A percentile compares a stretch with the other conserved stretches of the same genome.
phyloP scores from a whole-genome alignment of 2,329 filamentous ascomycete genomes.

The Colletotrichum spinosum region DNA sequence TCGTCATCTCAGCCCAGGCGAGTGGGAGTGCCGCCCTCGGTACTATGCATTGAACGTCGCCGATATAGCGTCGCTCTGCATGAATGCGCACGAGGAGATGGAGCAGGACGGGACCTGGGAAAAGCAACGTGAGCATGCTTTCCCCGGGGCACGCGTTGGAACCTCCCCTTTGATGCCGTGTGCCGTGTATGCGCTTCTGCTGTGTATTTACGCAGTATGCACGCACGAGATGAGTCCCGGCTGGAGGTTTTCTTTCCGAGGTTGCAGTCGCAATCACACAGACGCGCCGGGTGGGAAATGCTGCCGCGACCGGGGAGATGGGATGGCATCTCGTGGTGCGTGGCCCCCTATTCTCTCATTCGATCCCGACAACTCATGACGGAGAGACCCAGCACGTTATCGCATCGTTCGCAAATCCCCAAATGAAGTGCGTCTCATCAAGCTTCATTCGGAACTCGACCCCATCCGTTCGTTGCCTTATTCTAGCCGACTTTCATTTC shows the following conservation, averaged over 20 bases:
- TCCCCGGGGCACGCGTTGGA: conserved; percentile 19
- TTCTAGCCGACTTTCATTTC: not conserved
- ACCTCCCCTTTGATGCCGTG: conserved; percentile 3
- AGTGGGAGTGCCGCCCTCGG: no score
- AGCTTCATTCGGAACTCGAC: conserved; percentile 4
- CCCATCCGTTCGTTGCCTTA: conserved; percentile 28
- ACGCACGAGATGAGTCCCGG: not conserved
- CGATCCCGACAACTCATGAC: not conserved
- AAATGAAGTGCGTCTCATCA: not conserved
- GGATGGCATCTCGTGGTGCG: not conserved
- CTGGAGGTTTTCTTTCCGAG: not conserved
- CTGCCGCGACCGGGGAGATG: not conserved
- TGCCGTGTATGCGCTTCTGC: not conserved
- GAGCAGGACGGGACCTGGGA: not conserved
- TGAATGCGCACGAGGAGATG: no score
- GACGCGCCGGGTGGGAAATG: conserved; percentile 11
- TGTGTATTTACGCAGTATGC: not conserved
- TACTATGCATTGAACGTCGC: no score
- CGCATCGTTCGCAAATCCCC: not conserved
- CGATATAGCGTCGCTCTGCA: no score
- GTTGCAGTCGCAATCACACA: conserved; percentile 9
- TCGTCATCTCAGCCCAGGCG: no score
- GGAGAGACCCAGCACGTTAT: not conserved
- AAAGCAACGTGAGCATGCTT: not conserved
- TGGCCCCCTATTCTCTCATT: not conserved